Evolutionary conservation across 164 flowering plant genomes (phyloP).

Genomic region (Sedum album): DNA sequence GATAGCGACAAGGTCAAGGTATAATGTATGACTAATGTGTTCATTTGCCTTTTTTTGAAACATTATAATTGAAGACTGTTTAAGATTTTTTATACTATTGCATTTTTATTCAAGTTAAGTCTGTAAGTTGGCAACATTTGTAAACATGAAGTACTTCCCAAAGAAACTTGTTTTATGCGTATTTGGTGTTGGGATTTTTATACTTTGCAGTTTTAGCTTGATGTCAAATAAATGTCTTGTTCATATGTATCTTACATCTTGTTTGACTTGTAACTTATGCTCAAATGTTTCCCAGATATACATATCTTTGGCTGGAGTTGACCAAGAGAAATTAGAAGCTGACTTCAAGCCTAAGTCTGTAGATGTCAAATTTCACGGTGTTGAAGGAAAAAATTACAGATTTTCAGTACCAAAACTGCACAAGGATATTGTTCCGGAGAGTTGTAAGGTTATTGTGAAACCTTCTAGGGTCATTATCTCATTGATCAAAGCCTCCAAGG

Average conservation of each 20-base stretch:
- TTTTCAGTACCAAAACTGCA: constrained; percentile 69
- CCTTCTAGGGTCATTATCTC: constrained; percentile 66
- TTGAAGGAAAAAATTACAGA: constrained; percentile 79
- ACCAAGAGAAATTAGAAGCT: constrained; percentile 66
- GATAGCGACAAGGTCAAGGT: constrained; percentile 90
- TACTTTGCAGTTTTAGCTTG: too few relatives aligned
- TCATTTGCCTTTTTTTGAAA: too few relatives aligned
- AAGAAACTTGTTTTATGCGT: too few relatives aligned
- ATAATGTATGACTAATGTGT: constrained; percentile 39
- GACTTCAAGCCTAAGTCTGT: constrained; percentile 57
- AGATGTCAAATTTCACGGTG: constrained; percentile 77
- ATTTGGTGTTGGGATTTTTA: too few relatives aligned
- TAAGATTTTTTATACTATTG: too few relatives aligned
- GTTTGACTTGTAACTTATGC: neutral
- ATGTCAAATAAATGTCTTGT: too few relatives aligned
- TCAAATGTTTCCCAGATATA: constrained; percentile 44
- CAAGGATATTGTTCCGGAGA: constrained; percentile 74
- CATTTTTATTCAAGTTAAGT: too few relatives aligned
- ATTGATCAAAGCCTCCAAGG: constrained; percentile 70
- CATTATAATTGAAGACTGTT: too few relatives aligned
- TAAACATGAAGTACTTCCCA: too few relatives aligned
- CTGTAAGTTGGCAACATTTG: too few relatives aligned
- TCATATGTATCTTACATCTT: too few relatives aligned
- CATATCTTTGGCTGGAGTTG: constrained; percentile 67
- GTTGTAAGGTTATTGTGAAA: constrained; percentile 67